phyloP scores from a whole-genome alignment of 441 rosid genomes.

The Pelargonium cotyledonis region DNA sequence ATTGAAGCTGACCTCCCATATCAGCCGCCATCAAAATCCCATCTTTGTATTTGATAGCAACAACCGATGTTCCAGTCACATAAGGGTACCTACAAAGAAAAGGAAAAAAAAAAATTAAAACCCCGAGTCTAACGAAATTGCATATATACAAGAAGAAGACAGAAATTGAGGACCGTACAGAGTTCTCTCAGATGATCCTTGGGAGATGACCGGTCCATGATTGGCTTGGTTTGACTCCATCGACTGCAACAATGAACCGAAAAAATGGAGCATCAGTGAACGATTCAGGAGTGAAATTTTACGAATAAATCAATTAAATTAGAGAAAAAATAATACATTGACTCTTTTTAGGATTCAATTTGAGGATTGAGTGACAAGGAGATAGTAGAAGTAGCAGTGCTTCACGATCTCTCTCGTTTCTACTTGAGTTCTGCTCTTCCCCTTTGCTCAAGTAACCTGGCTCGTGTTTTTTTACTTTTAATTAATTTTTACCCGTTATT shows the following conservation, averaged over 20 bases:
- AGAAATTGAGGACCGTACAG: conserved; percentile 26
- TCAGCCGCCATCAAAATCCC: conserved; percentile 10
- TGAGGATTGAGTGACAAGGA: not conserved
- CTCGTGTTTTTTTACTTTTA: not conserved
- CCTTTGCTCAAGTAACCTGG: conserved; percentile 9
- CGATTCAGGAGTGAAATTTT: not conserved
- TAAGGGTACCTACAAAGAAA: not conserved
- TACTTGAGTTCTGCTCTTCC: not conserved
- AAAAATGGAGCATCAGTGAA: not conserved
- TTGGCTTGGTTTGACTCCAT: conserved; percentile 28
- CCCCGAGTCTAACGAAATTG: not conserved
- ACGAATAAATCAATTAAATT: too few species aligned
- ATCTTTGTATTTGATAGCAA: conserved; percentile 9
- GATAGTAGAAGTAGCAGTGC: not conserved
- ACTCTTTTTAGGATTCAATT: not conserved
- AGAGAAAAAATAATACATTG: too few species aligned
- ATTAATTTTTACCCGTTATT: not conserved
- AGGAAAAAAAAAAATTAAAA: not conserved
- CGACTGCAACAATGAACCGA: conserved; percentile 17
- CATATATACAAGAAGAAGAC: not conserved
- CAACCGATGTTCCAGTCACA: conserved; percentile 8
- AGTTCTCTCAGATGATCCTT: conserved; percentile 50
- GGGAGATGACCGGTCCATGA: conserved; percentile 32
- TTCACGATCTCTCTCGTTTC: not conserved
- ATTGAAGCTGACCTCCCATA: conserved; percentile 4